Evolutionary conservation across 2,329 filamentous ascomycete genomes (phyloP).

Genomic region (Ophiostoma novo-ulmi): DNA sequence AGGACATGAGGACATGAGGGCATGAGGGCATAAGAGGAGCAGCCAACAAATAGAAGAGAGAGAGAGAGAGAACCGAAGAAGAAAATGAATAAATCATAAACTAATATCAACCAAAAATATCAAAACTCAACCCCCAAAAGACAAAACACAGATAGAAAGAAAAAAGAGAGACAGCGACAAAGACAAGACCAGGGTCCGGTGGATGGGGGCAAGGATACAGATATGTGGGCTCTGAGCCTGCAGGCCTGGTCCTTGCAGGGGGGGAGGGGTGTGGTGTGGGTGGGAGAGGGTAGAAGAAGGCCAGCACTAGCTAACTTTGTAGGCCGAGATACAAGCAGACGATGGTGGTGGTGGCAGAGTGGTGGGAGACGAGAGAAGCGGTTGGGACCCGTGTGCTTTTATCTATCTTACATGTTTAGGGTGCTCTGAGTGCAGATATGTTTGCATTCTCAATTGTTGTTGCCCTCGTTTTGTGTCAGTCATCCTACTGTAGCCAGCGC

Average conservation of each 20-base stretch:
- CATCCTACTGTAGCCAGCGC: not conserved
- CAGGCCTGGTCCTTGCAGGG: constrained; percentile 23
- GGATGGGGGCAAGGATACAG: constrained; percentile 21
- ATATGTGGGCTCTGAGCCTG: constrained; percentile 15
- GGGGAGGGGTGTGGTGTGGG: constrained; percentile 21
- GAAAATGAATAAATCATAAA: not conserved
- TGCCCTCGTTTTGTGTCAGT: not conserved
- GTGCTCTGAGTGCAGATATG: not conserved
- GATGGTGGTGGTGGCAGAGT: not conserved
- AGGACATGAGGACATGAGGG: not conserved
- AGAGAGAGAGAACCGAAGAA: not conserved
- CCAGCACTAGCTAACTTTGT: constrained; percentile 17
- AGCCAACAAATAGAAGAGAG: not conserved
- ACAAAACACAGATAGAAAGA: not conserved
- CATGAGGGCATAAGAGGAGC: not conserved
- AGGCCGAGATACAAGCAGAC: constrained; percentile 15
- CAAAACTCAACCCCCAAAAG: not conserved
- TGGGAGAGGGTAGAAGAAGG: constrained; percentile 19
- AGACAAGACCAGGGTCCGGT: constrained; percentile 17
- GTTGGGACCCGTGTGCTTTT: constrained; percentile 12
- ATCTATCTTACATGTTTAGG: not conserved
- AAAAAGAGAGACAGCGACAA: constrained; percentile 23
- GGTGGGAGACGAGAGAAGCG: constrained; percentile 17
- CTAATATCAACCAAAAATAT: not conserved
- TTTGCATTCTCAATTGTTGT: not conserved